A percentile compares a stretch with the other conserved stretches of the same genome.
phyloP scores from a whole-genome alignment of 805 yeast species.

The Metschnikowia similis region DNA sequence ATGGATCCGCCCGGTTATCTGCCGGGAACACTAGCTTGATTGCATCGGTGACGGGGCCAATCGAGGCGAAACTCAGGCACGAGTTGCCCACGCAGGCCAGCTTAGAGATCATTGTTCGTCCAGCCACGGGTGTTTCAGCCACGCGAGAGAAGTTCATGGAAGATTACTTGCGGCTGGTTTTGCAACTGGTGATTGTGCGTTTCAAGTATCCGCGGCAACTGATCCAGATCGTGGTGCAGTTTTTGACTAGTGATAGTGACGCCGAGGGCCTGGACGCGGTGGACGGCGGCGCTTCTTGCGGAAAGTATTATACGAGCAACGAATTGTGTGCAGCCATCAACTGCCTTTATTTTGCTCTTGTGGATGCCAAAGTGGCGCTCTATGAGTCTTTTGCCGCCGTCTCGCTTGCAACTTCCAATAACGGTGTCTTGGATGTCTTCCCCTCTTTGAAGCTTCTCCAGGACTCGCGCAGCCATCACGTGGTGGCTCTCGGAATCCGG shows the following conservation, averaged over 20 bases:
- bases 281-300: constrained; percentile 18
- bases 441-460: constrained; percentile 47
- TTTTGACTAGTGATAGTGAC: constrained; percentile 28
- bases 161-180: constrained; percentile 59
- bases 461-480: constrained; percentile 55
- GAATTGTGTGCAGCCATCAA: constrained; percentile 72
- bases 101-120: constrained; percentile 73
- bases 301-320: constrained; percentile 31
- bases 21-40: constrained; percentile 55
- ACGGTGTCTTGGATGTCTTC: constrained; percentile 28
- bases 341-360: constrained; percentile 65
- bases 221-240: constrained; percentile 41
- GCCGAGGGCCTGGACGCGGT: constrained; percentile 9
- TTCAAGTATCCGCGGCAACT: constrained; percentile 72
- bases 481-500: constrained; percentile 55
- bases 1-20: constrained; percentile 69
- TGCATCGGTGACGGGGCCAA: constrained; percentile 85
- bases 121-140: constrained; percentile 69
- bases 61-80: constrained; percentile 77
- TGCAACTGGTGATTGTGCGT: constrained; percentile 57
- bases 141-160: constrained; percentile 76
- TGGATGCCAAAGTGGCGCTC: constrained; percentile 76
- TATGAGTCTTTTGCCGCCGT: constrained; percentile 58
- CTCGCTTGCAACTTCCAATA: constrained; percentile 29
- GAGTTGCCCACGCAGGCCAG: constrained; percentile 78